These are phyloP conservation scores for Nothopassalora personata DNA, from an alignment of 2,329 filamentous ascomycete species.

Conservation along the genomic window DNA sequence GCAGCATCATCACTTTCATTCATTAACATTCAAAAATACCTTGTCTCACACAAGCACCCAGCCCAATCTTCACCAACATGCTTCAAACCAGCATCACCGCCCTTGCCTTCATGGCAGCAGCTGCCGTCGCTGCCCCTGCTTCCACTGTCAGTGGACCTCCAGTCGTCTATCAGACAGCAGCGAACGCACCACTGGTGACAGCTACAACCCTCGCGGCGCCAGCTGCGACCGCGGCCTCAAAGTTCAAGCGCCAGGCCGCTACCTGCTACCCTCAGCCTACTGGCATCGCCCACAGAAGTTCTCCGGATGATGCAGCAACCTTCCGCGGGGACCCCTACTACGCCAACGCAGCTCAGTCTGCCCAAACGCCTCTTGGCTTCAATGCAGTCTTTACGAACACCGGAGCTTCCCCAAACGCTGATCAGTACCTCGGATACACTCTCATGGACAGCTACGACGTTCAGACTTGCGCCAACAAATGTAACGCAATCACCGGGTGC, in stretches of 20 bases:
- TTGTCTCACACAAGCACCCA: no score
- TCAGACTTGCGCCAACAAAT: conserved; percentile 16
- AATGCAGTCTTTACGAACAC: conserved; percentile 11
- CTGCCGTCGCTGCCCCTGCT: neutral
- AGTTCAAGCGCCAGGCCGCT: conserved; percentile 3
- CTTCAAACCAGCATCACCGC: neutral
- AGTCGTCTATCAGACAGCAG: conserved; percentile 10
- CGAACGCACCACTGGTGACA: conserved; percentile 8
- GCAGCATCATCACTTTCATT: no score
- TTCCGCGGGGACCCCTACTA: conserved; percentile 10
- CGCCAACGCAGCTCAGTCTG: conserved; percentile 3
- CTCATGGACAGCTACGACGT: conserved; percentile 16
- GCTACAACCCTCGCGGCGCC: conserved; percentile 7
- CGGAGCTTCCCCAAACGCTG: conserved; percentile 9
- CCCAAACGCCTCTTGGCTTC: conserved; percentile 10
- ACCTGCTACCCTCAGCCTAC: conserved; percentile 9
- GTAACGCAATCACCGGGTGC: conserved; percentile 19
- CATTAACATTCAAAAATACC: no score
- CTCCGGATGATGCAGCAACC: conserved; percentile 4
- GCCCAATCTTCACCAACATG: neutral
- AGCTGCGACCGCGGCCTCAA: neutral
- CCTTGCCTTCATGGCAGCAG: neutral
- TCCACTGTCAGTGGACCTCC: conserved; percentile 4
- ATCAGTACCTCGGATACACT: neutral
- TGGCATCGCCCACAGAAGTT: conserved; percentile 2